Percentiles rank a stretch among this genome's conserved stretches.
phyloP scores from a whole-genome alignment of 306 rosid genomes.

The Echinosophora koreensis region DNA sequence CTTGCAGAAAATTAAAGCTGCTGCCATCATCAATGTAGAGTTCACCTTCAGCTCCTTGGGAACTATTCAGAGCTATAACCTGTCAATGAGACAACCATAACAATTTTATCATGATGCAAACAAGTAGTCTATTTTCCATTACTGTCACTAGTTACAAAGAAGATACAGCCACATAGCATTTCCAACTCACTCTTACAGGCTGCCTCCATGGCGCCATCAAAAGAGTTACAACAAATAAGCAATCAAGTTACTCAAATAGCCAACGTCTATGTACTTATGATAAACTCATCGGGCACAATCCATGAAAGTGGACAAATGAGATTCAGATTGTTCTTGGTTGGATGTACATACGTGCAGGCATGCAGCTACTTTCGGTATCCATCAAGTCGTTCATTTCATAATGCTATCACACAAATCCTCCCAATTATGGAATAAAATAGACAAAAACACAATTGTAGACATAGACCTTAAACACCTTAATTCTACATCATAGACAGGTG shows the following conservation, averaged over 20 bases:
- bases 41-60: constrained; percentile 94
- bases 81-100: constrained; percentile 47
- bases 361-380: neutral
- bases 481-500: constrained; percentile 16
- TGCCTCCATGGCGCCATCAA: neutral
- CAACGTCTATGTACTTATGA: neutral
- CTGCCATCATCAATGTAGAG: constrained; percentile 87
- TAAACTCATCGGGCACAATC: constrained; percentile 2
- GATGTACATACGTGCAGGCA: constrained; percentile 8
- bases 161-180: neutral
- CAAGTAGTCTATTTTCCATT: constrained; percentile 23
- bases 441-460: constrained; percentile 2
- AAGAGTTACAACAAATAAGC: neutral
- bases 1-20: constrained; percentile 77
- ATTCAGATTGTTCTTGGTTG: constrained; percentile 1
- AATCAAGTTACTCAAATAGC: constrained; percentile 31
- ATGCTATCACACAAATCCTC: constrained; percentile 11
- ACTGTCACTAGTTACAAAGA: constrained; percentile 12
- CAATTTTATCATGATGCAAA: constrained; percentile 38
- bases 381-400: constrained; percentile 25
- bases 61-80: constrained; percentile 94
- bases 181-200: constrained; percentile 19
- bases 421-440: constrained; percentile 20
- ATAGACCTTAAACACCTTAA: neutral
- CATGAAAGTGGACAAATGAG: constrained; percentile 1